Evolutionary conservation across 306 rosid species (phyloP), one percentile per base, ranked within the genome.

Genomic region (Cucurbita maxima): DNA sequence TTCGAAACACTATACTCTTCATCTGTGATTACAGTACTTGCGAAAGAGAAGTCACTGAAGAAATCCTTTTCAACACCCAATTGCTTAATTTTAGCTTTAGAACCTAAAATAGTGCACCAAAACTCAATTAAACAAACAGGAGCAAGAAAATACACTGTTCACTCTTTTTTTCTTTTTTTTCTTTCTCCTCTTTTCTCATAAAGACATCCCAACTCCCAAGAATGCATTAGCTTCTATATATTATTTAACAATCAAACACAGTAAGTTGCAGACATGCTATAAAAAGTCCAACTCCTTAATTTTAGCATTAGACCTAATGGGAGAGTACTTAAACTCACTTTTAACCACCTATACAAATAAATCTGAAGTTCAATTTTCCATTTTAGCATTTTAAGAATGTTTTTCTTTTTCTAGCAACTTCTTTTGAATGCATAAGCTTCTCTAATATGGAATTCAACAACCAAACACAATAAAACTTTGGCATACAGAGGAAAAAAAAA

Each of bases 1-100:
- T 94, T 94, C 1, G 95, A 94, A 74, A 93, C 87, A 85, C 85
- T 83, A 80, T 89, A 94, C 81, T 89, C 96, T 78, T 89, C 88
- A 80, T 83, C 77, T 74, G 83, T 83, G 40, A 94, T 85, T 74
- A 94, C 77, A 44, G 86, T 75, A 78, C 97, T 89, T 69, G 48
- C 57, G 74, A 89, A 89, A 75, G 89, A 90, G 82, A 89, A 77
- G 77, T 77, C 83, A 50, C 70, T 14, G 62, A 80, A 38, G 64
- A 83, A 74, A 55, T 44, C 72, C 16, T 78, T 77, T 56, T 72
- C 78, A 74, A 74, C 72, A 37, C 52, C 74, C 36, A 12, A 50
- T 80, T 74, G 88, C 51, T 67, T 73, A 77, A 58, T 79, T 58
- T 59, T 83, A 75, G 80, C 82, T 85, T 79, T 83, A 51, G 90